Percentiles rank a stretch among this genome's conserved stretches.
Evolutionary conservation across 2,329 filamentous ascomycete genomes (phyloP).

Genomic region (Cladosporium sp.): DNA sequence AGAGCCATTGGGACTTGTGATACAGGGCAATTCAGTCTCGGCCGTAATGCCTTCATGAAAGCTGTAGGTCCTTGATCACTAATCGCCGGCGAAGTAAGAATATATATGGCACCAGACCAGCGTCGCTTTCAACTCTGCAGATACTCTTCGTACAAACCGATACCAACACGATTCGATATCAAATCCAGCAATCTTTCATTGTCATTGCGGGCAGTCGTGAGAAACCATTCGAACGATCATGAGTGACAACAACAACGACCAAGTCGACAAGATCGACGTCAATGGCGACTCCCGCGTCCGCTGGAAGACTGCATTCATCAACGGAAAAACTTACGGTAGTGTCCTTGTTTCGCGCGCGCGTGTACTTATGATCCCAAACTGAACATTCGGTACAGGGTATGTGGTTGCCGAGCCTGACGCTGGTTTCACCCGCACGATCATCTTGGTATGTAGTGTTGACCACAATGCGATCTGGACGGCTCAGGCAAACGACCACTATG

Average conservation of each 20-base stretch:
- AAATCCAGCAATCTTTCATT: background rate
- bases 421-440: background rate
- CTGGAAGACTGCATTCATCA: background rate
- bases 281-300: background rate
- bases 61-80: background rate
- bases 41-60: background rate
- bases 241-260: background rate
- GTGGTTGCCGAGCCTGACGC: background rate
- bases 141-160: no score
- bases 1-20: background rate
- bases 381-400: background rate
- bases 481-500: background rate
- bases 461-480: background rate
- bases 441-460: background rate
- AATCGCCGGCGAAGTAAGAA: background rate
- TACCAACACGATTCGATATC: no score
- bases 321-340: conserved; percentile 4
- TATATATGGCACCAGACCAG: background rate
- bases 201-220: no score
- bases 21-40: no score
- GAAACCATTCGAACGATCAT: background rate
- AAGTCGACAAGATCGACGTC: conserved; percentile 2
- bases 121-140: background rate
- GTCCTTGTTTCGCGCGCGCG: no score
- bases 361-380: background rate